Base-by-base conservation (phyloP, 768 basidiomycete species). In the Tricholomella constricta region DNA sequence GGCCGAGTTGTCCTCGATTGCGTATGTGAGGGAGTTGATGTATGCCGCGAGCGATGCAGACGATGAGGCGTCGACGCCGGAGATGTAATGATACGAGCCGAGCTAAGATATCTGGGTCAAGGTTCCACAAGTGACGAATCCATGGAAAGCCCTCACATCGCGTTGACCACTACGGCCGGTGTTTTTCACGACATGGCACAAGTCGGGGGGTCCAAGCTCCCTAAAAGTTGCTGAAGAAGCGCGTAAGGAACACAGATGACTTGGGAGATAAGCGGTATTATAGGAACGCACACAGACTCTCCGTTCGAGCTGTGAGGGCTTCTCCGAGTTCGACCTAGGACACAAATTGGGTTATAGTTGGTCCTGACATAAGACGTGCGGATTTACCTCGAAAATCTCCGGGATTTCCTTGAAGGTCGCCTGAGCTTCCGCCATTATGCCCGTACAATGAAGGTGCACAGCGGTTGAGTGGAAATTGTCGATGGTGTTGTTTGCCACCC, bases 61-160 rank as follows among this genome's bases (percentile, higher is more conserved):
- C 6, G 96, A 97, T 15, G 94, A 98, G 1, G 96, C 94, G 69
- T 99, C 97, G 47, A 99, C 92, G n/a, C 97, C 96, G 0, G 97
- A 99, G 52, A 97, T 83, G 62, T 92, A 98, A 72, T 99, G 97
- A 69, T 98, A 98, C 31, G 96, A 98, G 34, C 94, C 93, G 53
- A 93, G 78, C 94, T 97, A 62, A 23, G 35, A 15, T 35, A 27
- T 31, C 36, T 50, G 27, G 26, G 29, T 40, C 47, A 34, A 45
- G 26, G 6, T 32, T 32, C 34, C 9, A 11, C 27, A 14, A 31
- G n/a, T 48, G 32, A 35, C 12, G 22, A 15, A 38, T 47, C 20
- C 25, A 15, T 7, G 12, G 26, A 47, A 43, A 55, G 6, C 31
- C 79, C 89, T 62, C 56, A 95, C 95, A 70, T 98, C 95, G 67